Conservation (phyloP, 208 protist species). For the Herpetomonas samuelpessoai region DNA sequence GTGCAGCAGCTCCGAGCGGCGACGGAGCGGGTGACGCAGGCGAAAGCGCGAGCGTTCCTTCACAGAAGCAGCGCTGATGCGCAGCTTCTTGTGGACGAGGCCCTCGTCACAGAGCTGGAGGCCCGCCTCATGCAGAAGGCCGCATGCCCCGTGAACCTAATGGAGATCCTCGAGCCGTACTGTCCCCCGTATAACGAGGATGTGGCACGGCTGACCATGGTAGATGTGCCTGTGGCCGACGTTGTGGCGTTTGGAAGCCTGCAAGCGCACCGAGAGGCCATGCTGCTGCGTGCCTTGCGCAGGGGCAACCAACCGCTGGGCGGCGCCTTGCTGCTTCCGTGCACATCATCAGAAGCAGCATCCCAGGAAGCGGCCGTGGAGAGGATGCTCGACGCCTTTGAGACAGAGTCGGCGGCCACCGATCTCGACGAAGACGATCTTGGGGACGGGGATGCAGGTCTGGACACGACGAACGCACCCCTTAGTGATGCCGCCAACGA, state of each 20-base stretch:
- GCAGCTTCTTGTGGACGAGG: neutral
- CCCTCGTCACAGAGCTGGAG: neutral
- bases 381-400: slow-evolving; percentile 25
- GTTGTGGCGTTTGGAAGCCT: slow-evolving; percentile 10
- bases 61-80: slow-evolving; percentile 5
- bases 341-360: neutral
- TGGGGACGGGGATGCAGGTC: neutral
- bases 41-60: slow-evolving; percentile 38
- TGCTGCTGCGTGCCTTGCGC: slow-evolving; percentile 17
- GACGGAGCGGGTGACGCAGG: slow-evolving; percentile 13
- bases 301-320: neutral
- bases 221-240: slow-evolving; percentile 11
- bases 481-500: neutral
- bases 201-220: slow-evolving; percentile 21
- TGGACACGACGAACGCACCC: neutral
- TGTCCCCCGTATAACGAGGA: slow-evolving; percentile 68
- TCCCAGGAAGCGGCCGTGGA: slow-evolving; percentile 1
- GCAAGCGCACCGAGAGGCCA: slow-evolving; percentile 15
- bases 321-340: slow-evolving; percentile 1
- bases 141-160: slow-evolving; percentile 73
- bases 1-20: neutral
- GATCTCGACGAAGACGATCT: slow-evolving; percentile 19
- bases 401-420: slow-evolving; percentile 50
- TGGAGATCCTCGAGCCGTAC: slow-evolving; percentile 79
- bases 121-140: slow-evolving; percentile 27